These are phyloP conservation scores for Middelhovenomyces tepae DNA, from an alignment of 805 yeast species.

Conservation along the genomic window DNA sequence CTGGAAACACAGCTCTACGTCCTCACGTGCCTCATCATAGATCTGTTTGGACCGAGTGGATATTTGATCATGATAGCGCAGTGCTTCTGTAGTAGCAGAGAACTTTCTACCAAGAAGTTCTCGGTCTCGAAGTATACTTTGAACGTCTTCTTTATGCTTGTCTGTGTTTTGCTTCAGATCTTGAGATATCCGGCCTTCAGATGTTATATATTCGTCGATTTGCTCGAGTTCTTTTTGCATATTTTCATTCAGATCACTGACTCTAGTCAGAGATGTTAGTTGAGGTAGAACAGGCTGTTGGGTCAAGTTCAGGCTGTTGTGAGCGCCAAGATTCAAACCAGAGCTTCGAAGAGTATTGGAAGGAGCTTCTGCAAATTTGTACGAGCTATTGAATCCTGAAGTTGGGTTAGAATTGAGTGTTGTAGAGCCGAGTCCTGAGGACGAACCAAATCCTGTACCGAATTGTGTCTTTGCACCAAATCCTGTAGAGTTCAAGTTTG, in stretches of 20 bases:
- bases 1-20: constrained; percentile 23
- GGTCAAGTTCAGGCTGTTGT: too few relatives aligned
- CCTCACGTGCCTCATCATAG: constrained; percentile 19
- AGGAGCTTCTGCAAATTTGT: background rate
- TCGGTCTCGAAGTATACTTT: constrained; percentile 47
- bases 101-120: constrained; percentile 42
- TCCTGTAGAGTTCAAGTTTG: too few relatives aligned
- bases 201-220: constrained; percentile 44
- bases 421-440: too few relatives aligned
- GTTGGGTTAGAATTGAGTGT: too few relatives aligned
- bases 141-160: constrained; percentile 37
- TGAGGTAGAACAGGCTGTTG: too few relatives aligned
- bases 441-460: too few relatives aligned
- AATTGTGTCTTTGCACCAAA: too few relatives aligned
- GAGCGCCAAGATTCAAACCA: too few relatives aligned
- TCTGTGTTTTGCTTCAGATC: constrained; percentile 35
- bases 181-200: constrained; percentile 45
- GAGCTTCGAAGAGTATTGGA: background rate
- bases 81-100: constrained; percentile 43
- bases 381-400: background rate
- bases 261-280: constrained; percentile 49
- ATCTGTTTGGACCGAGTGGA: constrained; percentile 22
- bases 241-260: constrained; percentile 47
- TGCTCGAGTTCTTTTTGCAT: constrained; percentile 47
- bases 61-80: constrained; percentile 36